Evolutionary conservation across 2,329 filamentous ascomycete species (phyloP), one percentile per base, ranked within the genome.

Genomic region (Fusarium oligoseptatum): DNA sequence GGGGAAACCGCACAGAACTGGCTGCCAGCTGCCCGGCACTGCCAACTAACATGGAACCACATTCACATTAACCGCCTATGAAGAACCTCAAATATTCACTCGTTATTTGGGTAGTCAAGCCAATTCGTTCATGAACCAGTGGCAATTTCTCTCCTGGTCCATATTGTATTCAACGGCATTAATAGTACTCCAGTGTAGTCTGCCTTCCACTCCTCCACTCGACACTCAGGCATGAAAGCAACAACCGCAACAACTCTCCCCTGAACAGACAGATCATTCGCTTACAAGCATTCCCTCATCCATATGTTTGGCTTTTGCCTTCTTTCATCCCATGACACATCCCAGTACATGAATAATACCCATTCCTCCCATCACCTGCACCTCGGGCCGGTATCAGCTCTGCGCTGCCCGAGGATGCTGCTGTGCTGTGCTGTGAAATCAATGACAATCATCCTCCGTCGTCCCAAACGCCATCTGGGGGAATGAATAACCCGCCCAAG

Each of bases 81-180:
- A 52, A 17, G n/a, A n/a, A 12, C 20, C 17, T n/a, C 52, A 32
- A 32, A n/a, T 14, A 41, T 24, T 39, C 48, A n/a, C 20, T 36
- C 24, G 12, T 55, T 29, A 9, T 60, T 9, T 24, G n/a, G n/a
- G n/a, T n/a, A 32, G 24, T 43, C 27, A 12, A 34, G 6, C 10
- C 8, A 32, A 9, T 14, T 29, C 14, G 17, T 56, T 34, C 17
- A 41, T 58, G 24, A 29, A 14, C 17, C 14, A 45, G 34, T 52
- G 14, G 11, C 10, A 39, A 36, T 60, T 32, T 22, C 15, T 32
- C 41, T 32, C 41, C 9, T 20, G 45, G 39, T 63, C 66, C 72
- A 61, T 66, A 37, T 70, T 73, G 71, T 76, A 76, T 78, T 79
- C 76, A 79, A 77, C 75, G 61, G 68, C 70, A 77, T 76, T 70